Percentiles rank a stretch among this genome's conserved stretches.
Evolutionary conservation across 2,329 filamentous ascomycete species (phyloP).

Genomic region (Arachnopeziza araneosa): DNA sequence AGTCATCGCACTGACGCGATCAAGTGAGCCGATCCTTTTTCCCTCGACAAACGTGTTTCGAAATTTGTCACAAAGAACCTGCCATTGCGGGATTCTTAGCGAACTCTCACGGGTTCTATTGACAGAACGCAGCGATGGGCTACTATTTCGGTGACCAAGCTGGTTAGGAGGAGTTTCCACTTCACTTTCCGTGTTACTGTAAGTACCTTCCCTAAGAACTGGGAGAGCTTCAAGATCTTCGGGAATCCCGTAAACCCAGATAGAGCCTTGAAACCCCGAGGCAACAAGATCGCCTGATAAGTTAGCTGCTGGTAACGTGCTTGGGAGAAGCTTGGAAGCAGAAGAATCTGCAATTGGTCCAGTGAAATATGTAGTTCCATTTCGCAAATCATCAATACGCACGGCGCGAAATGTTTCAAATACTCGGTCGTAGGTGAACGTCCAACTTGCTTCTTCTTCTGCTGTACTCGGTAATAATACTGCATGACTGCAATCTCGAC

Average conservation of each 20-base stretch:
- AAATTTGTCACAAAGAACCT: slow-evolving; percentile 60
- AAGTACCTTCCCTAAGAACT: slow-evolving; percentile 32
- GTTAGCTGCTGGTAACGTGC: slow-evolving; percentile 64
- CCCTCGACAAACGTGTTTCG: slow-evolving; percentile 69
- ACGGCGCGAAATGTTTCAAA: slow-evolving; percentile 76
- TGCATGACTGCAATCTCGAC: slow-evolving; percentile 71
- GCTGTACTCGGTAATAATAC: slow-evolving; percentile 47
- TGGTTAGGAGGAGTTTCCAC: slow-evolving; percentile 22
- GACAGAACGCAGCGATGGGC: slow-evolving; percentile 24
- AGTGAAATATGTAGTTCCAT: slow-evolving; percentile 74
- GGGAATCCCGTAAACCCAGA: slow-evolving; percentile 77
- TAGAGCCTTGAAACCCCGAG: slow-evolving; percentile 65
- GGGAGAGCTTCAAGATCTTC: slow-evolving; percentile 62
- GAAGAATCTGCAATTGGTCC: slow-evolving; percentile 53
- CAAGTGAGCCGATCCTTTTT: slow-evolving; percentile 56
- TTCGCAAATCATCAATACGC: slow-evolving; percentile 66
- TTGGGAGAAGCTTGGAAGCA: slow-evolving; percentile 58
- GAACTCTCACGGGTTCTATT: slow-evolving; percentile 18
- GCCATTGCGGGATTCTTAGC: slow-evolving; percentile 57
- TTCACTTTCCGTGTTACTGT: slow-evolving; percentile 29
- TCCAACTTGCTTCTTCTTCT: slow-evolving; percentile 64
- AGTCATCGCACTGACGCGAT: slow-evolving; percentile 61
- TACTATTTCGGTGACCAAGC: slow-evolving; percentile 26
- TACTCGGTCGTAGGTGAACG: slow-evolving; percentile 71
- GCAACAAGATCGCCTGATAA: slow-evolving; percentile 65